Conservation (phyloP, 345 rosid genomes). For the Lepidium didymum region DNA sequence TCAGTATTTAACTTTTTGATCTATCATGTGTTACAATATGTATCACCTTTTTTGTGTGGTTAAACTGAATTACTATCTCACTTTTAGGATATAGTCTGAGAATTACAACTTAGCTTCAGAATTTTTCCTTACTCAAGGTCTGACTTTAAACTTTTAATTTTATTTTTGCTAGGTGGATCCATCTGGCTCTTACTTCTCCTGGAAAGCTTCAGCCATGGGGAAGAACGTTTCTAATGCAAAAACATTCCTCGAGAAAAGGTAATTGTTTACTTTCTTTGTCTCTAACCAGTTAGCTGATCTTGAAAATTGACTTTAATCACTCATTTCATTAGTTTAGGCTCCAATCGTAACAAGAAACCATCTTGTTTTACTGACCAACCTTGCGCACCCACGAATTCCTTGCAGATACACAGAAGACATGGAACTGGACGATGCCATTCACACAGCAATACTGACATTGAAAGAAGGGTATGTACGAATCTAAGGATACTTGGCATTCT, state of each 20-base stretch:
- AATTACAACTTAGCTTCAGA: neutral
- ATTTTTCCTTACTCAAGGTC: neutral
- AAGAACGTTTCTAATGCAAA: constrained; percentile 94
- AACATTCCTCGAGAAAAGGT: constrained; percentile 95
- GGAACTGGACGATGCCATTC: constrained; percentile 99
- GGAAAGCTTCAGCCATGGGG: constrained; percentile 99
- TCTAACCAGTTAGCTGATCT: neutral
- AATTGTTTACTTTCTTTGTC: neutral
- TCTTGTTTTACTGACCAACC: neutral
- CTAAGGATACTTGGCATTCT: neutral
- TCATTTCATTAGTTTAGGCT: neutral
- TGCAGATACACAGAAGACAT: constrained; percentile 87
- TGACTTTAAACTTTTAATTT: neutral
- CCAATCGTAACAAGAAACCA: neutral
- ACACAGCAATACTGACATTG: constrained; percentile 87
- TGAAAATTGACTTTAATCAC: neutral
- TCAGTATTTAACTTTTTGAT: neutral
- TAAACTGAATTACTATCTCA: neutral
- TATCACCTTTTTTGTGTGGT: neutral
- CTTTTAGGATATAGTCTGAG: neutral
- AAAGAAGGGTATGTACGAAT: constrained; percentile 72
- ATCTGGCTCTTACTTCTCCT: constrained; percentile 95
- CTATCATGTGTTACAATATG: neutral
- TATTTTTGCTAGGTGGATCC: constrained; percentile 64
- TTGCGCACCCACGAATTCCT: neutral